phyloP scores from a whole-genome alignment of 2,329 filamentous ascomycete species.

The Xylaria sp. region DNA sequence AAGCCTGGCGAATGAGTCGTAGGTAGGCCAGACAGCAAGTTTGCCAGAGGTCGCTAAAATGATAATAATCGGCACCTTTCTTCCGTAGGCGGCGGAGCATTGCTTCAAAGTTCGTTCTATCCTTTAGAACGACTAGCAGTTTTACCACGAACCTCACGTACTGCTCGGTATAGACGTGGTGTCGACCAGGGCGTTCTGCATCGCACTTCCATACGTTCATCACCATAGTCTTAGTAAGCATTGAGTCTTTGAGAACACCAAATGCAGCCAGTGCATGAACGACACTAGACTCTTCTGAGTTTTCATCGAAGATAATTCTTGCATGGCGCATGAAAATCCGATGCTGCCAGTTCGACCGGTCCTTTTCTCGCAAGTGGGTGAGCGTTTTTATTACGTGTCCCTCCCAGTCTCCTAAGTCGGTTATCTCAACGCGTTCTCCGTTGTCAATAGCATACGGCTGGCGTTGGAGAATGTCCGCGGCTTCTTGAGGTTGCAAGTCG shows the following conservation, averaged over 20 bases:
- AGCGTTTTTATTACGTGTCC: slow-evolving; percentile 64
- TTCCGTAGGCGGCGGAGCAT: slow-evolving; percentile 83
- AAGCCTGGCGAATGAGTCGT: slow-evolving; percentile 62
- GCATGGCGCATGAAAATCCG: slow-evolving; percentile 84
- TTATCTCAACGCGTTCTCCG: slow-evolving; percentile 61
- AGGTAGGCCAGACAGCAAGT: slow-evolving; percentile 65
- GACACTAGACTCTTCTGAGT: slow-evolving; percentile 54
- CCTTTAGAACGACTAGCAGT: slow-evolving; percentile 78
- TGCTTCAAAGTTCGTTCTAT: slow-evolving; percentile 80
- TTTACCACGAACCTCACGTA: slow-evolving; percentile 86
- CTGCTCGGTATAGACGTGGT: slow-evolving; percentile 90
- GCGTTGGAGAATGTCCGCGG: slow-evolving; percentile 63
- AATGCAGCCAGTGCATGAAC: slow-evolving; percentile 83
- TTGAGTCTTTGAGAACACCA: slow-evolving; percentile 75
- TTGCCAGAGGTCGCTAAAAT: slow-evolving; percentile 70
- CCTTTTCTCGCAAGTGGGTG: slow-evolving; percentile 70
- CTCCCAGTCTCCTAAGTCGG: slow-evolving; percentile 71
- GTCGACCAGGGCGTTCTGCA: slow-evolving; percentile 81
- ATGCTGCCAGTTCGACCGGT: slow-evolving; percentile 96
- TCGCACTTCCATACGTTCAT: slow-evolving; percentile 97
- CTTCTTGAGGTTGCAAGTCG: slow-evolving; percentile 61
- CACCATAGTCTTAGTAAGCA: slow-evolving; percentile 94
- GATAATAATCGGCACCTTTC: slow-evolving; percentile 79
- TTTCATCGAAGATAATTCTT: slow-evolving; percentile 63
- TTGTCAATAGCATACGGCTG: slow-evolving; percentile 65